Percentiles rank a stretch among this genome's conserved stretches.
These are phyloP conservation scores for Puccinia triticina DNA, from an alignment of 1,284 basidiomycete genomes.

Conservation along the genomic window DNA sequence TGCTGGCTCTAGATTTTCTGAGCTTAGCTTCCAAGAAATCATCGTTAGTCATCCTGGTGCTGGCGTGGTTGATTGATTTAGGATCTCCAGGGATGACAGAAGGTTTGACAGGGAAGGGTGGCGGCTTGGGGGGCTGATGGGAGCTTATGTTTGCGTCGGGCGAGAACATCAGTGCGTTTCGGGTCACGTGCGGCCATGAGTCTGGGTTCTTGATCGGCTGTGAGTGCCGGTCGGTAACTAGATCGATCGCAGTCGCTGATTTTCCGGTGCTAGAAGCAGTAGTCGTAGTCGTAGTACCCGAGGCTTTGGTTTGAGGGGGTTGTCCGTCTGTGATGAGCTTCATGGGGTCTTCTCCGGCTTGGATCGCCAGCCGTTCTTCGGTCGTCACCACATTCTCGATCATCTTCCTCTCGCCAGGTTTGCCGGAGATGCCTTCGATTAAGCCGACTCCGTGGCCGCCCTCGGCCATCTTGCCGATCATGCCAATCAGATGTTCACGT, in stretches of 20 bases:
- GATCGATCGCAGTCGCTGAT: slow-evolving; percentile 21
- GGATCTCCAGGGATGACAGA: slow-evolving; percentile 64
- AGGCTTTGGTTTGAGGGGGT: slow-evolving; percentile 55
- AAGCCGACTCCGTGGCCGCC: slow-evolving; percentile 25
- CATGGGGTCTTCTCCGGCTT: slow-evolving; percentile 55
- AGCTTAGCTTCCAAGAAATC: slow-evolving; percentile 65
- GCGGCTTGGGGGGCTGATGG: slow-evolving; percentile 37
- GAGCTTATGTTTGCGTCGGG: slow-evolving; percentile 80
- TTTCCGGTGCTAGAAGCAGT: slow-evolving; percentile 74
- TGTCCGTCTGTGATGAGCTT: slow-evolving; percentile 52
- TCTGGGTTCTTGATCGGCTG: slow-evolving; percentile 52
- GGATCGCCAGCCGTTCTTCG: slow-evolving; percentile 52
- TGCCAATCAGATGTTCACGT: slow-evolving; percentile 56
- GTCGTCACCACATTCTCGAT: slow-evolving; percentile 61
- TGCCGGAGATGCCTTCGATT: slow-evolving; percentile 34
- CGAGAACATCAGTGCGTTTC: slow-evolving; percentile 88
- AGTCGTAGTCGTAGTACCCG: slow-evolving; percentile 78
- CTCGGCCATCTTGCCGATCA: slow-evolving; percentile 55
- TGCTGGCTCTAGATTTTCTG: slow-evolving; percentile 63
- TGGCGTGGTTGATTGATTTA: slow-evolving; percentile 73
- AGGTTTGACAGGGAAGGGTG: slow-evolving; percentile 58
- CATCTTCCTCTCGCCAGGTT: slow-evolving; percentile 56
- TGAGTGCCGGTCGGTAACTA: slow-evolving; percentile 1
- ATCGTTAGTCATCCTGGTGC: slow-evolving; percentile 70
- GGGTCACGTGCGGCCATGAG: slow-evolving; percentile 60